Conservation (phyloP, 2,329 filamentous ascomycete genomes). For the Verticillium albo-atrum region DNA sequence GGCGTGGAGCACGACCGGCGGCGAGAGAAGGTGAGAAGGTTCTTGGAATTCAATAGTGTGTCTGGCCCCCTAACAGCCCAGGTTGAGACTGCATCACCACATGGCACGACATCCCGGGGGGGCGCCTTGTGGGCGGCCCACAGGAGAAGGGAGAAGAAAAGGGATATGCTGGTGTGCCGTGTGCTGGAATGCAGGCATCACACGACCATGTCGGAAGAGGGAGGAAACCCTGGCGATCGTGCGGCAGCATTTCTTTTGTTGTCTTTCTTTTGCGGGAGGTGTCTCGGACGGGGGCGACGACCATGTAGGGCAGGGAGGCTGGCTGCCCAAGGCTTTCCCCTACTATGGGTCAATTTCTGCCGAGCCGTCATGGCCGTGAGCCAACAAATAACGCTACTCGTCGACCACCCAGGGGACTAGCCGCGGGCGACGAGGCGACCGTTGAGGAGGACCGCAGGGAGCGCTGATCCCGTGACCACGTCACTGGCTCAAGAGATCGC, state of each 20-base stretch:
- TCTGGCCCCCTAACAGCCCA: neutral
- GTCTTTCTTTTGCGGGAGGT: neutral
- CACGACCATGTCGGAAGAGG: neutral
- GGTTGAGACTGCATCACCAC: neutral
- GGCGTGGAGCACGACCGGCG: neutral
- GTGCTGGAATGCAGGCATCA: neutral
- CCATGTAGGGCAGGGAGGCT: neutral
- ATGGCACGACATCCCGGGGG: neutral
- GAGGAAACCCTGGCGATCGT: neutral
- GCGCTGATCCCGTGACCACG: neutral
- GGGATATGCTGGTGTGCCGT: neutral
- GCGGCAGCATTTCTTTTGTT: neutral
- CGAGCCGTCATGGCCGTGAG: too few species aligned
- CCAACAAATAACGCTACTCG: too few species aligned
- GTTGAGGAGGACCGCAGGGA: neutral
- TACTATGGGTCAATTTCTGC: too few species aligned
- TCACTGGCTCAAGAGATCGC: neutral
- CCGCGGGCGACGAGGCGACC: neutral
- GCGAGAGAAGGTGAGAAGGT: neutral
- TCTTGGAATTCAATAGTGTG: neutral
- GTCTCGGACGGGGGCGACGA: neutral
- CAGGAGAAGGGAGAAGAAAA: neutral
- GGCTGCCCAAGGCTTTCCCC: neutral
- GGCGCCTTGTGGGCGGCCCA: neutral
- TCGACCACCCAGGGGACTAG: too few species aligned